Evolutionary conservation across 2,329 filamentous ascomycete species (phyloP), one percentile per base, ranked within the genome.

Genomic region (Fusarium sp.): DNA sequence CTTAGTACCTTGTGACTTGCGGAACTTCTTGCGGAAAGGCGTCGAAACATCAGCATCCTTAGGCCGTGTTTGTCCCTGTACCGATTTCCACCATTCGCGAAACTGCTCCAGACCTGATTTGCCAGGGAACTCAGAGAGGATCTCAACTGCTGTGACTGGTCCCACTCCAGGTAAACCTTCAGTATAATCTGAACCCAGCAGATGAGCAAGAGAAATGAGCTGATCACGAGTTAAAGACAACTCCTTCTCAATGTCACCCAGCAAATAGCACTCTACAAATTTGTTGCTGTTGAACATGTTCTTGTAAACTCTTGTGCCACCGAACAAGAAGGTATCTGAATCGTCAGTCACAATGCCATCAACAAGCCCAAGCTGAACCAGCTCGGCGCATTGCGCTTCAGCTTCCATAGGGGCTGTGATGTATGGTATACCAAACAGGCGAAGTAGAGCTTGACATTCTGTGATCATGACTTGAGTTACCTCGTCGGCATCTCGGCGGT

Each of bases 241-340:
- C 74, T 99, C 97, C 73, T 92, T 92, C 75, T 97, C 93, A 1
- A 99, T 84, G 76, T 99, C 96, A 1, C 84, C 85, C 4, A 90
- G 83, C 12, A 99, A 87, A 78, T 98, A 99, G 81, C 96, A 98
- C 82, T 99, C 96, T 44, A 99, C 96, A 74, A 94, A 97, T 78
- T 99, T 99, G 80, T 96, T 96, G 74, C 94, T 91, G 80, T 98
- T 99, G 85, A 99, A 99, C 94, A 99, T 97, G 83, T 99, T 99
- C 80, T 99, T 99, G 85, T 99, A 99, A 24, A 99, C 92, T 20
- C 95, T 87, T 0, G 94, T 99, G 40, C 96, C 97, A 20, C 96
- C 97, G 79, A 99, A 99, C 1, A 99, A 87, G 76, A 99, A 99
- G 1, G 91, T 97, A 83, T 99, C 96, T 5, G 92, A 97, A 78